Evolutionary conservation across 2,329 filamentous ascomycete genomes (phyloP).

Genomic region (Xylariaceae sp.): DNA sequence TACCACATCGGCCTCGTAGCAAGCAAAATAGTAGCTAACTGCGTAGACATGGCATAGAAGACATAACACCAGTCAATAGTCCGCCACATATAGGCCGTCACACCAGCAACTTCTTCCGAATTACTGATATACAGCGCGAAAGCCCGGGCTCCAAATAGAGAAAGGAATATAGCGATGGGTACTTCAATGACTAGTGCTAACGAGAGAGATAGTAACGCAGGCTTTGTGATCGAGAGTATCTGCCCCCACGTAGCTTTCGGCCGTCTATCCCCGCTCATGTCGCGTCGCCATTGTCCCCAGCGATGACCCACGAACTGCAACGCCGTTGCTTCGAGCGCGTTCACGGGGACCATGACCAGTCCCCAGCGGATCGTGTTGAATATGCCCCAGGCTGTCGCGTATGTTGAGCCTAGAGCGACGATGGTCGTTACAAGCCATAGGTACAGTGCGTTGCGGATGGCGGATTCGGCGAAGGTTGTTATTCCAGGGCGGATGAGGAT

Average conservation of each 20-base stretch:
- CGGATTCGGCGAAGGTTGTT: conserved; percentile 62
- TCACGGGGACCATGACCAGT: conserved; percentile 70
- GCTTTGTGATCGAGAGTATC: conserved; percentile 40
- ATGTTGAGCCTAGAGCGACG: conserved; percentile 59
- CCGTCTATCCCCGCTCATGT: conserved; percentile 14
- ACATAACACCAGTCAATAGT: conserved; percentile 67
- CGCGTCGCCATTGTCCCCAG: conserved; percentile 55
- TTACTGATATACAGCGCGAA: conserved; percentile 64
- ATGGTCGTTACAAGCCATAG: conserved; percentile 68
- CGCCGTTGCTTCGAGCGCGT: conserved; percentile 63
- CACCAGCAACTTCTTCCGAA: conserved; percentile 54
- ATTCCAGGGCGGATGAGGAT: conserved; percentile 56
- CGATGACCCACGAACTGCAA: conserved; percentile 64
- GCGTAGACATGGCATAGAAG: conserved; percentile 64
- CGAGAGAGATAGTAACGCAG: conserved; percentile 50
- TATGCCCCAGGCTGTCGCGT: conserved; percentile 70
- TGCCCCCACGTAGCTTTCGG: conserved; percentile 11
- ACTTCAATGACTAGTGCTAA: conserved; percentile 60
- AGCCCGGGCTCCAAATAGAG: conserved; percentile 53
- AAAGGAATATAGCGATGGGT: conserved; percentile 61
- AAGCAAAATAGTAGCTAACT: conserved; percentile 62
- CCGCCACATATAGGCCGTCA: conserved; percentile 65
- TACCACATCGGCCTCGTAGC: conserved; percentile 66
- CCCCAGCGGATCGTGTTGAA: conserved; percentile 76
- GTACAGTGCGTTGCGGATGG: conserved; percentile 63